phyloP scores from a whole-genome alignment of 2,329 filamentous ascomycete genomes.

The Paecilomyces formosus region DNA sequence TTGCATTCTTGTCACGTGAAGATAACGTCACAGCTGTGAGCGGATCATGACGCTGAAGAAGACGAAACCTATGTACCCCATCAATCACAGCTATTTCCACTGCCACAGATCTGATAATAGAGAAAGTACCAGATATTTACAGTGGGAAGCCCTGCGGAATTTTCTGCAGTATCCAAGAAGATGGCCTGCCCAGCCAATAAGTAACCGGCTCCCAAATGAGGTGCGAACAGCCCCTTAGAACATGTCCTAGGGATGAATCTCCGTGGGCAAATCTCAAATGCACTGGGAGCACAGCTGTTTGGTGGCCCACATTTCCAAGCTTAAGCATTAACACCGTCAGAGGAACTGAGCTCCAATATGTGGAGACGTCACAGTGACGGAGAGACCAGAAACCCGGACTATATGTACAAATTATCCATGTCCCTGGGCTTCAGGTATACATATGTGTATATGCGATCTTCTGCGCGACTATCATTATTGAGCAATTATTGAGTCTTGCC shows the following conservation, averaged over 20 bases:
- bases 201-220: too few species aligned
- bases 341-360: neutral
- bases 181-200: too few species aligned
- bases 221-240: neutral
- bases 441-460: neutral
- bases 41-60: too few species aligned
- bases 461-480: neutral
- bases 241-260: neutral
- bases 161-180: too few species aligned
- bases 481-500: neutral
- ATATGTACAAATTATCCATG: slow-evolving; percentile 4
- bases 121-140: too few species aligned
- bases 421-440: neutral
- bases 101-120: too few species aligned
- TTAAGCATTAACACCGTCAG: neutral
- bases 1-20: too few species aligned
- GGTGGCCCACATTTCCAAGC: slow-evolving; percentile 4
- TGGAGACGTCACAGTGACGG: slow-evolving; percentile 5
- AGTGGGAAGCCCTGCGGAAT: too few species aligned
- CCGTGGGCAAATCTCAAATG: neutral
- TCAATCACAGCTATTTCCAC: too few species aligned
- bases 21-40: too few species aligned
- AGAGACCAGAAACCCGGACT: neutral
- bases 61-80: too few species aligned
- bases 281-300: neutral